Evolutionary conservation across 176 grass and related monocot genomes (phyloP), one percentile per base, ranked within the genome.

Genomic region (Avena eriantha): DNA sequence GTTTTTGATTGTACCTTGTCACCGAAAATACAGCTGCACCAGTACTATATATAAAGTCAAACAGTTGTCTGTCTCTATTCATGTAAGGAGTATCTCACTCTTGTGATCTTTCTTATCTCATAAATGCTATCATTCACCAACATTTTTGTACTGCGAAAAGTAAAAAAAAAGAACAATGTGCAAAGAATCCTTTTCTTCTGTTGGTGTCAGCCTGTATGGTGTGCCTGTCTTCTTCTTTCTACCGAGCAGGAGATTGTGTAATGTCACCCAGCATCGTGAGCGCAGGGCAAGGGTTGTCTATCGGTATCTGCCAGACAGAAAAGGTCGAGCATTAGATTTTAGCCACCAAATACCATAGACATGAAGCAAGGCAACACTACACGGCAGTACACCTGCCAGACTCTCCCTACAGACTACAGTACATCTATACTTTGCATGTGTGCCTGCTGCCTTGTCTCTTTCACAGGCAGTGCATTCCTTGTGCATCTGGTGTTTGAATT

Each of bases 261-360:
- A 98, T 92, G 31, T 92, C 90, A 80, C 67, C 81, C 48, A 98
- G 29, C 93, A 98, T 94, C 84, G 94, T 89, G 66, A 98, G 84
- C 23, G 96, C 91, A 86, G 91, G 53, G 85, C 96, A 98, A 83
- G 96, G 96, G 72, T 98, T 94, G 82, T 98, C 96, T 15, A 94
- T 86, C n/a, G 96, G 96, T 78, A 98, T 92, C 96, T 98, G 90
- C 57, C 71, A 69, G 21, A 56, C 24, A 33, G 21, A 69, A 68
- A 39, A 29, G 21, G 3, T 22, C 12, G 41, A 34, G 46, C 71
- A 81, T 87, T 43, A 78, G 82, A 90, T 88, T 46, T 73, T 64
- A 75, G 33, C 83, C n/a, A 23, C 29, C 16, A 41, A 55, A 55
- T 55, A 7, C 17, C 23, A 81, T 29, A 26, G 19, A 39, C 89